phyloP scores from a whole-genome alignment of 2,329 filamentous ascomycete genomes.

The Stachybotrys echinatus region DNA sequence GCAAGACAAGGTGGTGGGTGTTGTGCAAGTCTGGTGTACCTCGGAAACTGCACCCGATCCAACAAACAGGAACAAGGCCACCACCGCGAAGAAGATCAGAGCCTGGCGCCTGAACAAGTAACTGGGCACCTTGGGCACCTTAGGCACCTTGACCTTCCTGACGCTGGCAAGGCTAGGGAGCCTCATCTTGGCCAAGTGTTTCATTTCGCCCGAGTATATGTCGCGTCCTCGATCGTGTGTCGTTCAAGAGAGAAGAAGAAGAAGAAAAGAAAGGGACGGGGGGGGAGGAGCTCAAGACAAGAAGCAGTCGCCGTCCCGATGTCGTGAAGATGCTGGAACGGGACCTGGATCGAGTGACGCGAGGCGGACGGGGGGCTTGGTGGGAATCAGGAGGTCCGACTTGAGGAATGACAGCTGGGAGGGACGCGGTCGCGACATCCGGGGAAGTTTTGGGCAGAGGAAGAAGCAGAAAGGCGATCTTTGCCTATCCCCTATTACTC shows the following conservation, averaged over 20 bases:
- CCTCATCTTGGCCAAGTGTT: neutral
- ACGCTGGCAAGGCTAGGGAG: neutral
- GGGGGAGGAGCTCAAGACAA: too few species aligned
- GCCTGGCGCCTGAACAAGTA: conserved; percentile 1
- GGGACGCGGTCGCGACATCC: neutral
- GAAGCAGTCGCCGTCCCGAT: too few species aligned
- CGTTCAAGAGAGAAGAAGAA: neutral
- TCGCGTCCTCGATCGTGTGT: neutral
- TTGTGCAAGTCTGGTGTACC: neutral
- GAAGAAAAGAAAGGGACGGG: neutral
- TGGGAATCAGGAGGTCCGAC: neutral
- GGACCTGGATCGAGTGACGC: neutral
- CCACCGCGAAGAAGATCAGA: neutral
- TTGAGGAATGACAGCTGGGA: neutral
- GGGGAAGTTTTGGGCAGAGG: neutral
- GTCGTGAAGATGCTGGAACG: neutral
- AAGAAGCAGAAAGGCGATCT: neutral
- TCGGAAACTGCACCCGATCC: neutral
- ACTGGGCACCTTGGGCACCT: too few species aligned
- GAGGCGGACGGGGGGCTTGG: neutral
- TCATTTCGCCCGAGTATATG: neutral
- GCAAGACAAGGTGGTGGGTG: neutral
- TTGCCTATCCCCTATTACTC: neutral
- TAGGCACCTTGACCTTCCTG: too few species aligned
- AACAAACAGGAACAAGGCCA: neutral